These are phyloP conservation scores for Peronospora belbahrii DNA, from an alignment of 352 stramenopile genomes.

Conservation along the genomic window DNA sequence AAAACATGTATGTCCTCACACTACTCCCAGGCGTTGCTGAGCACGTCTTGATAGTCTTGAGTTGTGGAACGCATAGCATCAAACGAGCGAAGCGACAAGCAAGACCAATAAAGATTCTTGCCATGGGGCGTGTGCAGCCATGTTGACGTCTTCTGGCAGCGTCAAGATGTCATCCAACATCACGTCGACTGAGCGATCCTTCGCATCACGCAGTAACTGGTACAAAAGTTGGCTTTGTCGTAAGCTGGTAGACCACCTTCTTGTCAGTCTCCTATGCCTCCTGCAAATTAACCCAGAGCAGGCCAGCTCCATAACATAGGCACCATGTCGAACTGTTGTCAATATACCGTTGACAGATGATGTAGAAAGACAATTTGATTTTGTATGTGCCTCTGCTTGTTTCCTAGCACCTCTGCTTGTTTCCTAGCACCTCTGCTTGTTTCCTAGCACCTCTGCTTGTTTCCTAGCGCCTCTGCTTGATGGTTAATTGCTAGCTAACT, in stretches of 20 bases:
- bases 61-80: conserved; percentile 60
- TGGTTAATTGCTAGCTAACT: neutral
- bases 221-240: conserved; percentile 91
- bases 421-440: too few relatives aligned
- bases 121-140: conserved; percentile 34
- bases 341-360: too few relatives aligned
- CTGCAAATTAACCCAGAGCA: conserved; percentile 93
- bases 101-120: conserved; percentile 91
- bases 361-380: too few relatives aligned
- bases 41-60: conserved; percentile 88
- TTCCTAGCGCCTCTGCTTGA: neutral
- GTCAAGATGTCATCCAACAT: conserved; percentile 78
- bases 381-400: too few relatives aligned
- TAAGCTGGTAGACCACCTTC: conserved; percentile 76
- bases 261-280: conserved; percentile 84
- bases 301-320: conserved; percentile 95
- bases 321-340: conserved; percentile 86
- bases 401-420: too few relatives aligned
- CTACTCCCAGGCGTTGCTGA: conserved; percentile 96
- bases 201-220: conserved; percentile 75
- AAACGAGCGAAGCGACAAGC: conserved; percentile 87
- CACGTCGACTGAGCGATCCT: conserved; percentile 40
- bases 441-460: too few relatives aligned
- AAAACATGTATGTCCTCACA: conserved; percentile 94
- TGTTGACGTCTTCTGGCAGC: conserved; percentile 27